These are phyloP conservation scores for Venturia aucupariae DNA, from an alignment of 2,329 filamentous ascomycete genomes.

Conservation along the genomic window DNA sequence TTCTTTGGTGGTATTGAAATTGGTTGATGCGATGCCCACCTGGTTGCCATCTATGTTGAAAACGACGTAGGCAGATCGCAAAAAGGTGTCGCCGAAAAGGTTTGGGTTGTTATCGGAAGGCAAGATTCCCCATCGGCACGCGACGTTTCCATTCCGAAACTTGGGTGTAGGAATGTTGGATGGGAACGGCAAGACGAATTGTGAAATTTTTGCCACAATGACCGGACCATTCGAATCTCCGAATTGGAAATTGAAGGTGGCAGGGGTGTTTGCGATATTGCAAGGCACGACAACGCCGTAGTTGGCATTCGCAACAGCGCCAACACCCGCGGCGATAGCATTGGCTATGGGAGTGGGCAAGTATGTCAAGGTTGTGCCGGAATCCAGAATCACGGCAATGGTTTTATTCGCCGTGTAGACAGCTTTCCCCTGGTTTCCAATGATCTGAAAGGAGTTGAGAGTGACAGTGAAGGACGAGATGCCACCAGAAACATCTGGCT, in stretches of 20 bases:
- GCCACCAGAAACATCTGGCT: constrained; percentile 35
- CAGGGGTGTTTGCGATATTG: constrained; percentile 36
- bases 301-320: constrained; percentile 32
- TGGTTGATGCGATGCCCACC: constrained; percentile 52
- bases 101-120: constrained; percentile 39
- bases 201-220: constrained; percentile 13
- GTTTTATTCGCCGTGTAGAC: constrained; percentile 28
- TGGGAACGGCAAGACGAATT: constrained; percentile 15
- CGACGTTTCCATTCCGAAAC: constrained; percentile 9
- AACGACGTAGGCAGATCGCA: constrained; percentile 54
- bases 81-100: constrained; percentile 53
- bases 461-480: constrained; percentile 42
- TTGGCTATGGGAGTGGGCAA: constrained; percentile 52
- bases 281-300: constrained; percentile 45
- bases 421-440: constrained; percentile 35
- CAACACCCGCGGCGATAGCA: constrained; percentile 31
- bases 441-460: constrained; percentile 37
- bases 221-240: constrained; percentile 30
- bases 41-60: constrained; percentile 53
- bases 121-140: constrained; percentile 35
- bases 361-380: constrained; percentile 62
- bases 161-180: constrained; percentile 3
- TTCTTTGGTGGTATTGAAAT: constrained; percentile 45
- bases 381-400: constrained; percentile 58
- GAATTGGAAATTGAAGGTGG: constrained; percentile 49